phyloP scores from a whole-genome alignment of 225 moss, liverwort and hornwort species.

The Bryum argenteum region DNA sequence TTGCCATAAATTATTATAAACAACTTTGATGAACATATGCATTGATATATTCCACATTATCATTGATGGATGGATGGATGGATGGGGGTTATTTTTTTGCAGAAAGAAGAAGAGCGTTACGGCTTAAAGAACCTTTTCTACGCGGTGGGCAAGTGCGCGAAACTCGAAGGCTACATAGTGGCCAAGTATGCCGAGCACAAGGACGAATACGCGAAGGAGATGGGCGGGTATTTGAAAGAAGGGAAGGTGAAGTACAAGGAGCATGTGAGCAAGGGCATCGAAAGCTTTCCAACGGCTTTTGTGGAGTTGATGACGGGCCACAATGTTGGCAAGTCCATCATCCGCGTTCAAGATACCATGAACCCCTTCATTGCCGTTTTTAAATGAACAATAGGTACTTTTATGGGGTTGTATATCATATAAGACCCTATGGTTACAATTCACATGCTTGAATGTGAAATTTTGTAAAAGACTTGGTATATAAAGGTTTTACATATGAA shows the following conservation, averaged over 20 bases:
- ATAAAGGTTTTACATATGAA: too few species aligned
- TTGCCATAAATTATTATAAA: too few species aligned
- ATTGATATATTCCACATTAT: not conserved
- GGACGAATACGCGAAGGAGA: constrained; percentile 43
- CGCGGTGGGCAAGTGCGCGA: constrained; percentile 34
- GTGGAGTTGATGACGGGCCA: constrained; percentile 57
- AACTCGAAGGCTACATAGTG: constrained; percentile 52
- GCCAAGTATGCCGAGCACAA: not conserved
- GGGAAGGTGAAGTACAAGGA: constrained; percentile 60
- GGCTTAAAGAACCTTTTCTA: constrained; percentile 41
- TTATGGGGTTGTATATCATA: too few species aligned
- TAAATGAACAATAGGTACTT: too few species aligned
- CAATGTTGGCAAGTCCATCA: constrained; percentile 34
- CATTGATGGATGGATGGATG: not conserved
- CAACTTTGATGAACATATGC: too few species aligned
- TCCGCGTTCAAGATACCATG: not conserved
- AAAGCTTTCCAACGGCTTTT: constrained; percentile 50
- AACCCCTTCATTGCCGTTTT: too few species aligned
- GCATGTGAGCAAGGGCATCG: constrained; percentile 56
- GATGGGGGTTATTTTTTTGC: not conserved
- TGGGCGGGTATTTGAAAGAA: constrained; percentile 48
- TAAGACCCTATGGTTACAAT: too few species aligned
- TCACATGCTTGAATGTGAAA: too few species aligned
- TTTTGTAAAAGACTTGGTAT: too few species aligned
- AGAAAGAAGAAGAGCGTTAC: constrained; percentile 27